phyloP scores from a whole-genome alignment of 2,329 filamentous ascomycete species.

The Aureobasidium lini region DNA sequence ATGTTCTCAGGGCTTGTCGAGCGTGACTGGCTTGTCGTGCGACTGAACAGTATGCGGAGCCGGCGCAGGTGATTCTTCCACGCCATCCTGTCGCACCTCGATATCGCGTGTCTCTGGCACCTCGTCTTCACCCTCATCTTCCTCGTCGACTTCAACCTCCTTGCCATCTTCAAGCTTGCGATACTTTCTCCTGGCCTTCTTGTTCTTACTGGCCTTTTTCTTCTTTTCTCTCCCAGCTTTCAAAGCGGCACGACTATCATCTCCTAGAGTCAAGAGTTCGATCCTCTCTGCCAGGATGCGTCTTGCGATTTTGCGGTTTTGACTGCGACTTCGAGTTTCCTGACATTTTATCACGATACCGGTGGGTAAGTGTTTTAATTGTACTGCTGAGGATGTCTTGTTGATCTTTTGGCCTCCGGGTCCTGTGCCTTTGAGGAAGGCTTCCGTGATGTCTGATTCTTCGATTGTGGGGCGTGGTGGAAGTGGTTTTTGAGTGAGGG shows the following conservation, averaged over 20 bases:
- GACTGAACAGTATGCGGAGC: background rate
- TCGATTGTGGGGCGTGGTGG: slow-evolving; percentile 69
- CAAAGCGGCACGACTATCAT: slow-evolving; percentile 57
- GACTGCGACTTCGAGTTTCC: slow-evolving; percentile 74
- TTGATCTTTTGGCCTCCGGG: slow-evolving; percentile 98
- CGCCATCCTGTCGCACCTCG: background rate
- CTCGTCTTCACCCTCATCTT: background rate
- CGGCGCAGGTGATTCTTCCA: background rate
- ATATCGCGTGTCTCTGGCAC: background rate
- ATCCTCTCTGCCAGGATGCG: slow-evolving; percentile 66
- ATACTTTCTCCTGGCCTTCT: slow-evolving; percentile 81
- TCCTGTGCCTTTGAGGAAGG: slow-evolving; percentile 83
- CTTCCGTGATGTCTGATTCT: slow-evolving; percentile 73
- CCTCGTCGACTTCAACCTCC: slow-evolving; percentile 17
- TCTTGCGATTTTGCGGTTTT: slow-evolving; percentile 82
- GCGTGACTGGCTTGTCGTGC: background rate
- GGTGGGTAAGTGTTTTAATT: slow-evolving; percentile 82
- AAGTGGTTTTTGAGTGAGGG: slow-evolving; percentile 45
- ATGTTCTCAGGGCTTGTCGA: background rate
- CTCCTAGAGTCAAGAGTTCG: slow-evolving; percentile 69
- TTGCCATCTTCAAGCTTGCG: slow-evolving; percentile 48
- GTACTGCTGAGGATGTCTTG: slow-evolving; percentile 92
- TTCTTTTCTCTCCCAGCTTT: slow-evolving; percentile 57
- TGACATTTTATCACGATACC: slow-evolving; percentile 93
- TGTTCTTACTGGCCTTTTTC: slow-evolving; percentile 66